These are phyloP conservation scores for Vitis hybrid DNA, from an alignment of 177 flowering plant species.

Conservation along the genomic window DNA sequence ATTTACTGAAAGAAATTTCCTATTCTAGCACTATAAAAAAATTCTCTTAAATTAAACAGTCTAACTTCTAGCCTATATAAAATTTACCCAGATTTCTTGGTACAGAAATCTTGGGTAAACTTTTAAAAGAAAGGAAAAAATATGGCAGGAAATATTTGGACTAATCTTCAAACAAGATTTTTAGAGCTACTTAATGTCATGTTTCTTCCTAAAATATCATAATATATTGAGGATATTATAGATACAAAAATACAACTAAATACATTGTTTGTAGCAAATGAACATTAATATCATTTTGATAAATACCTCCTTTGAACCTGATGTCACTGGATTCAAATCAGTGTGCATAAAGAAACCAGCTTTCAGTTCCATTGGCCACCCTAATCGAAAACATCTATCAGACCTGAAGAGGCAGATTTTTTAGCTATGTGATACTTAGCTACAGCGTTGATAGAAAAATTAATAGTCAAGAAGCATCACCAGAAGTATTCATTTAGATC, in stretches of 20 bases:
- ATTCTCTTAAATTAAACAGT: too few relatives aligned
- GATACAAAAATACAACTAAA: neutral
- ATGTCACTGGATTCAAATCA: slow-evolving; percentile 15
- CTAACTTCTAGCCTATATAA: too few relatives aligned
- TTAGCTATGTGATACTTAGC: slow-evolving; percentile 5
- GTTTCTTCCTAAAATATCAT: neutral
- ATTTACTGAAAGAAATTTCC: too few relatives aligned
- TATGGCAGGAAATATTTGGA: too few relatives aligned
- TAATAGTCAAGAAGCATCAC: slow-evolving; percentile 33
- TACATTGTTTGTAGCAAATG: neutral
- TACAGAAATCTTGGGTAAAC: too few relatives aligned
- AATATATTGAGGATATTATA: neutral
- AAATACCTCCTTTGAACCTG: slow-evolving; percentile 15
- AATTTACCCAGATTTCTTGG: too few relatives aligned
- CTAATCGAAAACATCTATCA: slow-evolving; percentile 60
- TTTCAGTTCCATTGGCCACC: slow-evolving; percentile 78
- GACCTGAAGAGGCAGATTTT: slow-evolving; percentile 46
- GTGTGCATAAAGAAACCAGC: slow-evolving; percentile 74
- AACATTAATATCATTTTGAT: neutral
- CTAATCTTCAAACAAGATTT: too few relatives aligned
- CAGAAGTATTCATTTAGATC: slow-evolving; percentile 94
- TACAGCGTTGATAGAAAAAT: neutral
- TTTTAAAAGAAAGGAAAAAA: too few relatives aligned
- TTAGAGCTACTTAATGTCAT: neutral
- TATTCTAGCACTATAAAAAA: too few relatives aligned